A percentile compares a stretch with the other conserved stretches of the same genome.
phyloP scores from a whole-genome alignment of 2,329 filamentous ascomycete species.

The Dactylellina leptospora region DNA sequence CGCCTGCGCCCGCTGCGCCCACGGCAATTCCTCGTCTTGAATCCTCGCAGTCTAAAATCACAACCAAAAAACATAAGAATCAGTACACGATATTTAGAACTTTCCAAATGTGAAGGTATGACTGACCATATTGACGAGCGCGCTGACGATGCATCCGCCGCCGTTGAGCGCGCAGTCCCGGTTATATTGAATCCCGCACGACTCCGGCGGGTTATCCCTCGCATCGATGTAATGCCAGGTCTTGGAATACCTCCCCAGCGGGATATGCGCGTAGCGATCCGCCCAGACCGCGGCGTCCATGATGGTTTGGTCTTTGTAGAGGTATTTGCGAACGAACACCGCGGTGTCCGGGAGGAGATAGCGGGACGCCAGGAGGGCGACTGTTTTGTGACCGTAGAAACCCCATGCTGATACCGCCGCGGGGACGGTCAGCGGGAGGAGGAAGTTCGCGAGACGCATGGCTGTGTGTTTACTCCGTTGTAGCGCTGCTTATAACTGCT shows the following conservation, averaged over 20 bases:
- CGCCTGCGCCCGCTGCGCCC: conserved; percentile 62
- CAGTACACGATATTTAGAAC: not conserved
- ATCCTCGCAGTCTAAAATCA: conserved; percentile 69
- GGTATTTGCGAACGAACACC: conserved; percentile 67
- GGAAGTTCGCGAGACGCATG: conserved; percentile 21
- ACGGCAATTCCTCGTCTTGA: conserved; percentile 63
- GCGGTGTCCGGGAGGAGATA: conserved; percentile 69
- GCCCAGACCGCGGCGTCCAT: conserved; percentile 74
- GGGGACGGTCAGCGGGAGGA: not conserved
- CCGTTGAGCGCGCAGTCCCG: conserved; percentile 68
- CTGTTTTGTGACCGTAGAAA: conserved; percentile 70
- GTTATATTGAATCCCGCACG: conserved; percentile 68
- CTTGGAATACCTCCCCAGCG: conserved; percentile 70
- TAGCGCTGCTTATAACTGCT: too few relatives aligned
- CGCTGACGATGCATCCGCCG: conserved; percentile 70
- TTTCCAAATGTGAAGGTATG: not conserved
- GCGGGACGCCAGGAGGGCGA: conserved; percentile 70
- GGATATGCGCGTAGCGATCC: conserved; percentile 72
- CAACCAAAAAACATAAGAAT: not conserved
- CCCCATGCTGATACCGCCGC: conserved; percentile 53
- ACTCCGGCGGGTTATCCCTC: conserved; percentile 69
- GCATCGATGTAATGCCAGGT: conserved; percentile 76
- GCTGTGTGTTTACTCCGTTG: too few relatives aligned
- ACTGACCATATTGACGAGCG: conserved; percentile 59
- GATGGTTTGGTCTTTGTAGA: conserved; percentile 69